Evolutionary conservation across 805 yeast genomes (phyloP), one percentile per base, ranked within the genome.

Genomic region (Pichia nakasei): DNA sequence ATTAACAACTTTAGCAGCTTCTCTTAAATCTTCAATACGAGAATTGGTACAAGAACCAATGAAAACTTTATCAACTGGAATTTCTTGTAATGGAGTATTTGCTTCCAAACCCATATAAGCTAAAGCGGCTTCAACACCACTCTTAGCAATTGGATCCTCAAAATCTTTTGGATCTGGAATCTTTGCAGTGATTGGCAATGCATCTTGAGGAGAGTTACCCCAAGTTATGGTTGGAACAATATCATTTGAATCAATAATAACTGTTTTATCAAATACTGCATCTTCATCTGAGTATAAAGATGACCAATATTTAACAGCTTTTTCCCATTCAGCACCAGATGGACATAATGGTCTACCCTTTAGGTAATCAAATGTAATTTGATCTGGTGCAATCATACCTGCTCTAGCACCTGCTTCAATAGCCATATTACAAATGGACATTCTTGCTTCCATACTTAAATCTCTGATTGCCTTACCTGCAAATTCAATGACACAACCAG

Each of bases 191-290:
- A 93, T 89, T 48, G 98, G 97, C 51, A 93, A 72, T 38, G 97
- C 97, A 62, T 93, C 98, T 69, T 93, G 97, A 27, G 98, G 98
- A 57, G 97, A 91, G 55, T 93, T 93, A 72, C 98, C 98, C 98
- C 98, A 93, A 22, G 98, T 93, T 49, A 93, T 87, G 21, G 98
- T 93, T 54, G 98, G 98, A 41, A 85, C 78, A 48, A 93, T 81
- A 56, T 91, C 97, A 22, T 73, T 67, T 42, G 94, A 95, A 52
- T 82, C 71, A 62, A 93, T 85, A 37, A 72, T 69, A 54, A 93
- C 81, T 54, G 86, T 96, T 53, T 76, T 67, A 60, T 93, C 98
- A 54, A 89, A 93, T 48, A 74, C 68, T 24, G 98, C 97, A 57
- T 85, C 96, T 47, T 81, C 85, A 60, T 93, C 98, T 21, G 95